Percentiles rank a stretch among this genome's conserved stretches.
These are phyloP conservation scores for Coemansia sp. DNA, from an alignment of 192 early-diverging fungal species.

Conservation along the genomic window DNA sequence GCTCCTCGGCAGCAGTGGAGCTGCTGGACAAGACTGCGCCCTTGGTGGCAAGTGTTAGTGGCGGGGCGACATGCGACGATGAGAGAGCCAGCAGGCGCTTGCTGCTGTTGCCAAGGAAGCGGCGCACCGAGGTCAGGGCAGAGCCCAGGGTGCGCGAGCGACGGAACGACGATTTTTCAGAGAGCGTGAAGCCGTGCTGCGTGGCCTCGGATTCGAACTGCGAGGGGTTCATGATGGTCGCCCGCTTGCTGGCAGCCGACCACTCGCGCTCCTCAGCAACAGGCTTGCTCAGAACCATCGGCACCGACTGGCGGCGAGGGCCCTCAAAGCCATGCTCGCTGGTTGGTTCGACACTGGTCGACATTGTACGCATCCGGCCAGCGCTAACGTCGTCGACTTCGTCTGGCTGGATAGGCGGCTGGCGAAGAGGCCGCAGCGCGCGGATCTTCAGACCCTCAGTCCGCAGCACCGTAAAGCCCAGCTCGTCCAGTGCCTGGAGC, in stretches of 20 bases:
- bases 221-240: constrained; percentile 42
- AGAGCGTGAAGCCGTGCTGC: constrained; percentile 15
- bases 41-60: background rate
- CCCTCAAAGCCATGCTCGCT: constrained; percentile 15
- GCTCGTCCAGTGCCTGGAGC: constrained; percentile 54
- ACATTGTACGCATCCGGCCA: constrained; percentile 34
- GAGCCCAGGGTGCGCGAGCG: constrained; percentile 39
- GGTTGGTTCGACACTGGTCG: constrained; percentile 21
- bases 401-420: constrained; percentile 3
- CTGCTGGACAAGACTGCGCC: constrained; percentile 18
- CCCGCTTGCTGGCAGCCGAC: constrained; percentile 34
- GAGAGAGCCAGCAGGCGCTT: constrained; percentile 46
- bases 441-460: constrained; percentile 52
- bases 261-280: constrained; percentile 22
- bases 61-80: background rate
- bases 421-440: constrained; percentile 40
- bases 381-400: background rate
- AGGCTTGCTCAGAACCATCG: constrained; percentile 19
- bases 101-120: constrained; percentile 35
- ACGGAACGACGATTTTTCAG: constrained; percentile 29
- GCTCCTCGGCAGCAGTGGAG: constrained; percentile 18
- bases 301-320: constrained; percentile 45
- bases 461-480: constrained; percentile 49
- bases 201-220: constrained; percentile 20
- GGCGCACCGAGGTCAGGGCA: constrained; percentile 47